Base-by-base conservation (phyloP, 257 asterid genomes). In the Nicotiana undulata region DNA sequence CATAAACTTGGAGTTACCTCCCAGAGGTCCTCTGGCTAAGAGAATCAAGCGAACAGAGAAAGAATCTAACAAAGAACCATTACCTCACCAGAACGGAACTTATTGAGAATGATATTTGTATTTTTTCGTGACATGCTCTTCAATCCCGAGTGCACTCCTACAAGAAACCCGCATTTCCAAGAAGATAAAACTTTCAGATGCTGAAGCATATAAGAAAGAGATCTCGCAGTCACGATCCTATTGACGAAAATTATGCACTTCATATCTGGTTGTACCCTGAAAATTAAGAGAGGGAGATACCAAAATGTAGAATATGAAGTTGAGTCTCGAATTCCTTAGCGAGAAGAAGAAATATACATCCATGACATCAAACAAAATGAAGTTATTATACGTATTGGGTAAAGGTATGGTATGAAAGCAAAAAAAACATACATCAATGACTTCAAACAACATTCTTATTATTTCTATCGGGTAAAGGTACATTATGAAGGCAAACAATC, bases 41-140 rank as follows among this genome's bases (percentile, higher is more conserved):
- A 49, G 40, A 74, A 74, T 24, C 51, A 13, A 72, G 44, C 24
- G 9, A 24, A 26, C 24, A 28, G 79, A 74, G 17, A 74, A 46
- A 70, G 22, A 46, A 46, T 46, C 78, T 72, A 72, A 34, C 15
- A 72, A 74, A 59, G 86, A 79, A 49, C 76, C 82, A 75, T 85
- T 92, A 95, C 99, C 99, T 96, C 97, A 81, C 98, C 97, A 81
- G 94, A 88, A 40, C 96, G 96, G 82, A 96, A 96, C 87, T 87
- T 96, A 86, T 93, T 91, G 51, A 94, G 99, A 84, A 92, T 89
- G 82, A 55, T 60, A 75, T 86, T 81, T 72, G 97, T 90, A 63
- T 83, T 88, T 87, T 89, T 92, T 63, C 96, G 91, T 65, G 98
- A 90, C 87, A 89, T 84, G 67, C 83, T 85, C 81, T 85, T 85